phyloP scores from a whole-genome alignment of 306 rosid genomes.

The Clitoria ternatea region DNA sequence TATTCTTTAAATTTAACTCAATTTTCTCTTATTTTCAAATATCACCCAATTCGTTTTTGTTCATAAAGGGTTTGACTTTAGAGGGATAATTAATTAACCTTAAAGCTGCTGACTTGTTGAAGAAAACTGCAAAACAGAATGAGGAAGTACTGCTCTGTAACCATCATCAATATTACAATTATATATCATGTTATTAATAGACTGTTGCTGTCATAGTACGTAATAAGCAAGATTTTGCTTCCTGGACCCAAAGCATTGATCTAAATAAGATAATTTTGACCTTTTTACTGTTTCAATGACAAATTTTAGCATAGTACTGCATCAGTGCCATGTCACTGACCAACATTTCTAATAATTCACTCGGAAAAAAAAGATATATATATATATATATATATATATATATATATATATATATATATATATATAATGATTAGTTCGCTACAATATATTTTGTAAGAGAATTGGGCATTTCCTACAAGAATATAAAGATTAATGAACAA shows the following conservation, averaged over 20 bases:
- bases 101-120: neutral
- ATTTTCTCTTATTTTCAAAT: too few species aligned
- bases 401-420: too few species aligned
- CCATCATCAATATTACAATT: too few species aligned
- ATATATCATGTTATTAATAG: neutral
- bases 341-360: too few species aligned
- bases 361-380: too few species aligned
- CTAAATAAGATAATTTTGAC: neutral
- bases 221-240: neutral
- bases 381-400: too few species aligned
- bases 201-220: neutral
- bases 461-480: neutral
- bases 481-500: neutral
- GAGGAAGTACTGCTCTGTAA: neutral
- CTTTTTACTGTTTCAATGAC: neutral
- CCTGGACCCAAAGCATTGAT: neutral
- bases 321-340: neutral
- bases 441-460: neutral
- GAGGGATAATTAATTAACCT: too few species aligned
- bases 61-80: conserved; percentile 31
- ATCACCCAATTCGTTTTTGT: neutral
- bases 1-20: neutral
- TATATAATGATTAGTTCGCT: too few species aligned
- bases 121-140: neutral
- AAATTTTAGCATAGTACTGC: neutral